Percentiles rank a stretch among this genome's conserved stretches.
Conservation (phyloP, 2,329 filamentous ascomycete genomes). For the Fusarium citri region DNA sequence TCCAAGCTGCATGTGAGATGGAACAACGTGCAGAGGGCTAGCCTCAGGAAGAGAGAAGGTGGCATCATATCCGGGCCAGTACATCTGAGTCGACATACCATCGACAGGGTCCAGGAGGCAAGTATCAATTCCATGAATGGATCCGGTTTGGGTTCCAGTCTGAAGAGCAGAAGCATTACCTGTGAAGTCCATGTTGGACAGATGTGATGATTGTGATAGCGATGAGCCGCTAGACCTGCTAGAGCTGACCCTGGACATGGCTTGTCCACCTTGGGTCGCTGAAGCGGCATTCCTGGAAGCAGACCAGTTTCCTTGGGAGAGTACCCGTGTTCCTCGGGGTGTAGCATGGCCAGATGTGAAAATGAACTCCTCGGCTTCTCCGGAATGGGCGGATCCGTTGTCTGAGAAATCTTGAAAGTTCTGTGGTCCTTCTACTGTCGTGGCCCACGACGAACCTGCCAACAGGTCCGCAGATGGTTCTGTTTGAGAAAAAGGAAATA, state of each 20-base stretch:
- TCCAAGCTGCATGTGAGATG: slow-evolving; percentile 66
- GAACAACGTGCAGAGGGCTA: slow-evolving; percentile 64
- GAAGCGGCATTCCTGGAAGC: slow-evolving; percentile 51
- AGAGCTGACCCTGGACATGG: slow-evolving; percentile 55
- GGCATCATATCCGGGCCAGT: slow-evolving; percentile 61
- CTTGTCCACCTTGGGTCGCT: slow-evolving; percentile 50
- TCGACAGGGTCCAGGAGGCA: slow-evolving; percentile 63
- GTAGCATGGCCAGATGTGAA: slow-evolving; percentile 67
- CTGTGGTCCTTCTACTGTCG: slow-evolving; percentile 69
- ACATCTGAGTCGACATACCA: slow-evolving; percentile 62
- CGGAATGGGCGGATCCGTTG: slow-evolving; percentile 61
- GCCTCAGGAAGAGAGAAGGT: slow-evolving; percentile 58
- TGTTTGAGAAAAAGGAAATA: slow-evolving; percentile 70
- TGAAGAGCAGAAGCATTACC: slow-evolving; percentile 61
- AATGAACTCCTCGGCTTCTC: slow-evolving; percentile 67
- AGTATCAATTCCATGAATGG: slow-evolving; percentile 62
- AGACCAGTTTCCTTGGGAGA: slow-evolving; percentile 59
- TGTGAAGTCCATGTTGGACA: slow-evolving; percentile 65
- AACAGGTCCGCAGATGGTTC: slow-evolving; percentile 68
- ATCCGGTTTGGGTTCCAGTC: slow-evolving; percentile 54
- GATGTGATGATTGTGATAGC: slow-evolving; percentile 62
- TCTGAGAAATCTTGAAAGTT: slow-evolving; percentile 67
- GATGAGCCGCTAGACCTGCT: slow-evolving; percentile 57
- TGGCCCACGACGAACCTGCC: slow-evolving; percentile 66
- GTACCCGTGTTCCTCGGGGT: slow-evolving; percentile 62